These are phyloP conservation scores for Mimosa bimucronata DNA, from an alignment of 306 rosid species.

Conservation along the genomic window DNA sequence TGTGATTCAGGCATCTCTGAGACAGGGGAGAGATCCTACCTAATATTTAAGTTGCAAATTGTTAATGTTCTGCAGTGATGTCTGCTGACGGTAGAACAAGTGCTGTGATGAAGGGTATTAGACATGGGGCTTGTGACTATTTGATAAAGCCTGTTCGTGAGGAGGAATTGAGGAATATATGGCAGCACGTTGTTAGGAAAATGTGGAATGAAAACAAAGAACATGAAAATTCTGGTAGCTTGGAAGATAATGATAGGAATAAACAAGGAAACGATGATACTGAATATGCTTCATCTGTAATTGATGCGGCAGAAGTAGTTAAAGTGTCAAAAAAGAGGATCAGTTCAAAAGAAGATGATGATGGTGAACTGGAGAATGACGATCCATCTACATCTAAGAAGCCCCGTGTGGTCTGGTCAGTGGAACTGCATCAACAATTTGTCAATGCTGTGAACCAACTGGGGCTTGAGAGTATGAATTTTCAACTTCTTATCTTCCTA, in stretches of 20 bases:
- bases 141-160: conserved; percentile 61
- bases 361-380: conserved; percentile 50
- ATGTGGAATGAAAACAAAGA: conserved; percentile 51
- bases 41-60: conserved; percentile 11
- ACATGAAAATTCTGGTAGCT: conserved; percentile 57
- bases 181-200: conserved; percentile 72
- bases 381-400: conserved; percentile 59
- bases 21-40: background rate
- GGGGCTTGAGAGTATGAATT: conserved; percentile 67
- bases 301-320: conserved; percentile 54
- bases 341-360: conserved; percentile 58
- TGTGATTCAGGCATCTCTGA: background rate
- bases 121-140: conserved; percentile 67
- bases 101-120: conserved; percentile 48
- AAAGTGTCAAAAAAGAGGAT: conserved; percentile 64
- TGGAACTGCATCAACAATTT: conserved; percentile 59
- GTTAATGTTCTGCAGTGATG: conserved; percentile 64
- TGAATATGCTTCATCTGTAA: conserved; percentile 58
- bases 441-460: conserved; percentile 61
- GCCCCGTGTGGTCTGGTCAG: conserved; percentile 68
- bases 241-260: conserved; percentile 59
- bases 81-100: conserved; percentile 53
- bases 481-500: conserved; percentile 11
- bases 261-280: conserved; percentile 55
- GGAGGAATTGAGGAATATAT: conserved; percentile 52